These are phyloP conservation scores for Neurospora africana DNA, from an alignment of 495 filamentous ascomycete genomes.

Conservation along the genomic window DNA sequence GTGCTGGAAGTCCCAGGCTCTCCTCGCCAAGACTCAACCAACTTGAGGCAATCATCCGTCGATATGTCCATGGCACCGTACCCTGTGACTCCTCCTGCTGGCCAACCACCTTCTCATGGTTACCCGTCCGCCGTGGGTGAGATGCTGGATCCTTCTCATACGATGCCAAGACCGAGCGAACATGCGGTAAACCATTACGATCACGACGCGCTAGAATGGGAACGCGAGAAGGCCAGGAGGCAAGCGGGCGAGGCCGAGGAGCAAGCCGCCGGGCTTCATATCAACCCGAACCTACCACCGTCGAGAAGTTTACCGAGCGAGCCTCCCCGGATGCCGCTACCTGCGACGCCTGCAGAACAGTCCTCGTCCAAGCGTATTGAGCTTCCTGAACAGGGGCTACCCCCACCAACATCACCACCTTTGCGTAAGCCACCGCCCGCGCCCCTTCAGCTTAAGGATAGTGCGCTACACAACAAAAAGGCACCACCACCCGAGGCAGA, in stretches of 20 bases:
- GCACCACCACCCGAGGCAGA: slow-evolving; percentile 43
- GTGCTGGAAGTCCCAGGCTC: slow-evolving; percentile 29
- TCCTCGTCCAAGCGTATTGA: slow-evolving; percentile 11
- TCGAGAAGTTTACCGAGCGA: slow-evolving; percentile 38
- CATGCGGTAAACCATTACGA: slow-evolving; percentile 43
- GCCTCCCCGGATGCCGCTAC: slow-evolving; percentile 32
- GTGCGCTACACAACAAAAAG: slow-evolving; percentile 24
- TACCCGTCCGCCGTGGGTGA: slow-evolving; percentile 28
- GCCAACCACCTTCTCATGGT: slow-evolving; percentile 18
- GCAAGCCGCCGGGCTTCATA: slow-evolving; percentile 18
- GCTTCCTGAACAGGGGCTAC: slow-evolving; percentile 16
- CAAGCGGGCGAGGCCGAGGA: slow-evolving; percentile 29
- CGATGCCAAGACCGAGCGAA: slow-evolving; percentile 43
- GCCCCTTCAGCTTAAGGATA: slow-evolving; percentile 60
- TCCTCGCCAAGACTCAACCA: slow-evolving; percentile 33
- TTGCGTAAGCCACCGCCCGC: slow-evolving; percentile 75
- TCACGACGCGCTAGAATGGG: slow-evolving; percentile 37
- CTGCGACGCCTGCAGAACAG: slow-evolving; percentile 30
- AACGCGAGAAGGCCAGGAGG: slow-evolving; percentile 30
- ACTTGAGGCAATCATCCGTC: slow-evolving; percentile 37
- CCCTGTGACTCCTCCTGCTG: slow-evolving; percentile 44
- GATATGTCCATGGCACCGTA: slow-evolving; percentile 45
- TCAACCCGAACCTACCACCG: slow-evolving; percentile 34
- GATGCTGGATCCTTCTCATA: slow-evolving; percentile 37
- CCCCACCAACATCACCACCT: slow-evolving; percentile 40